Base-by-base conservation (phyloP, 345 rosid genomes). In the Camelina neglecta region DNA sequence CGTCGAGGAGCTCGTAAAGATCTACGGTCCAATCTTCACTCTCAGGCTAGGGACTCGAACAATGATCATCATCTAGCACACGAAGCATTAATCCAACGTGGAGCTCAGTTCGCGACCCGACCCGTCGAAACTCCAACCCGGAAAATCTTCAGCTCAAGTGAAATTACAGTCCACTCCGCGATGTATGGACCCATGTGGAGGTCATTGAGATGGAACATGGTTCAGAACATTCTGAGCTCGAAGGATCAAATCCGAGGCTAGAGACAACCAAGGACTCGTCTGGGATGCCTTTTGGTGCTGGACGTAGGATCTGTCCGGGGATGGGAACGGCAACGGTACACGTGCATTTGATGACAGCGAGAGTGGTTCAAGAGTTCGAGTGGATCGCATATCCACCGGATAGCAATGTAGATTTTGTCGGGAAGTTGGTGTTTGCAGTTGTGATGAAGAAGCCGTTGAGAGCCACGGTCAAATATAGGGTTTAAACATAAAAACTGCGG, bases 331-430 rank as follows among this genome's bases (percentile, higher is more conserved):
- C 87, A 0, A 93, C 86, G 2, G 82, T 87, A 57, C 96, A 90
- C 47, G 81, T 89, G 39, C 79, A 82, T 65, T 60, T 93, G 48
- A 86, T 88, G 89, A 56, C 89, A 5, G 93, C 95, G 0, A 84
- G 93, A 74, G 85, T 90, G 98, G 92, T 93, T 51, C 98, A 89
- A 18, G 96, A 90, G 59, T 93, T 90, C 55, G 90, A 90, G 78
- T 93, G 96, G 96, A 76, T 55, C 12, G 83, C 83, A 0, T 74
- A 75, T 67, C 90, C 90, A 36, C 65, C 79, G 1, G 61, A 73
- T 3, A 3, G 3, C 10, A 73, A 83, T 21, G 15, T 93, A 4
- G 93, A 90, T 82, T 88, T 89, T 47, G 57, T 82, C 8, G 92
- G 88, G 7, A 89, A 86, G 21, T 63, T 87, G 67, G 96, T 85